phyloP scores from a whole-genome alignment of 257 asterid genomes.

The Anisodus tanguticus region DNA sequence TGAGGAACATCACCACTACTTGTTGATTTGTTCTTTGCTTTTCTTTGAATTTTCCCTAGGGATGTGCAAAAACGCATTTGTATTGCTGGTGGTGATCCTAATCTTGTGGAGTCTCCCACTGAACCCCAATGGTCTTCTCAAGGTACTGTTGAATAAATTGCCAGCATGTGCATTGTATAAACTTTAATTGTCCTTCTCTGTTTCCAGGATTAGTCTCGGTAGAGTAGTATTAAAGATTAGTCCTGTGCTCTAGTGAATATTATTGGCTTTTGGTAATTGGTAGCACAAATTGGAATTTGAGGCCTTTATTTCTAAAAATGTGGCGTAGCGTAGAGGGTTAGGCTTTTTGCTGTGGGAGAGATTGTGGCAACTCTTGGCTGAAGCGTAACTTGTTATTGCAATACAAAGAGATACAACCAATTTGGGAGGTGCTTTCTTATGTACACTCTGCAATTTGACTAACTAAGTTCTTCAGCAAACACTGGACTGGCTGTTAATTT shows the following conservation, averaged over 20 bases:
- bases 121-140: constrained; percentile 99
- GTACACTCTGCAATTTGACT: constrained; percentile 16
- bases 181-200: neutral
- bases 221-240: neutral
- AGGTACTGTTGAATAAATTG: constrained; percentile 54
- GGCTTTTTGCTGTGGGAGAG: constrained; percentile 2
- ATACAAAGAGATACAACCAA: neutral
- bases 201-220: neutral
- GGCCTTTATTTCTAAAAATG: neutral
- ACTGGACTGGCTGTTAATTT: neutral
- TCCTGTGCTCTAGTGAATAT: constrained; percentile 10
- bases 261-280: constrained; percentile 24
- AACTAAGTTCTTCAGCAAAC: constrained; percentile 13
- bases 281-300: neutral
- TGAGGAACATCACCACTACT: constrained; percentile 16
- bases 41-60: constrained; percentile 40
- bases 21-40: neutral
- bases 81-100: constrained; percentile 90
- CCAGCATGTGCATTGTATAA: constrained; percentile 25
- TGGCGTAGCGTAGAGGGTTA: neutral
- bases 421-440: neutral
- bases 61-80: constrained; percentile 65
- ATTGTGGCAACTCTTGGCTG: neutral
- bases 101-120: constrained; percentile 80
- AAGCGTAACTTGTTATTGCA: constrained; percentile 19